A percentile compares a stretch with the other conserved stretches of the same genome.
Evolutionary conservation across 1,284 basidiomycete species (phyloP).

Genomic region (Leccinum idahoense): DNA sequence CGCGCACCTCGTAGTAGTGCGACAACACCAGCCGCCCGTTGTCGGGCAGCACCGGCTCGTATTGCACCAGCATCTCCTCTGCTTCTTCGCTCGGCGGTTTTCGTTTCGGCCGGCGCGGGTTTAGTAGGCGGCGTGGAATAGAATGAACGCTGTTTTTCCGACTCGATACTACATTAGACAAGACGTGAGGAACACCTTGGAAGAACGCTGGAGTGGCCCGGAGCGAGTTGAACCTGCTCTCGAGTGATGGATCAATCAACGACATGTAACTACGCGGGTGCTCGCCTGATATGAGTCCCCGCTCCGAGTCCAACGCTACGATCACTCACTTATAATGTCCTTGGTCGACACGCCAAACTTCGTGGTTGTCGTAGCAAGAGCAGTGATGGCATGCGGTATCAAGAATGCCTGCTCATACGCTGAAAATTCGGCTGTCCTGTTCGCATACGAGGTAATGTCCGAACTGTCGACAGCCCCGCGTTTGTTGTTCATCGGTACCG

Average conservation of each 20-base stretch:
- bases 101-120: constrained; percentile 78
- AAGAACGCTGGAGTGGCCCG: background rate
- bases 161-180: constrained; percentile 61
- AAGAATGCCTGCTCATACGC: constrained; percentile 70
- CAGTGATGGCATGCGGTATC: constrained; percentile 63
- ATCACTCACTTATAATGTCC: constrained; percentile 72
- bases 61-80: constrained; percentile 84
- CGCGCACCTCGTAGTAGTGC: constrained; percentile 67
- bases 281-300: no score
- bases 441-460: constrained; percentile 66
- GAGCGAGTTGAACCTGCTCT: no score
- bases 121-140: constrained; percentile 71
- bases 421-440: constrained; percentile 45
- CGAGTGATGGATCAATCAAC: no score
- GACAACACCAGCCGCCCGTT: constrained; percentile 76
- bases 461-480: constrained; percentile 41
- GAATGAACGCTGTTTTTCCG: constrained; percentile 70
- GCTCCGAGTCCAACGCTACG: no score
- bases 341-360: constrained; percentile 86
- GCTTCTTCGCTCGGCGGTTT: constrained; percentile 76
- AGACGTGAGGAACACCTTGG: background rate
- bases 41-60: constrained; percentile 73
- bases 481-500: constrained; percentile 1
- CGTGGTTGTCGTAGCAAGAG: constrained; percentile 73
- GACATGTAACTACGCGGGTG: no score